Evolutionary conservation across 108 stramenopile genomes (phyloP), one percentile per base, ranked within the genome.

Genomic region (Epithemia pelagica): DNA sequence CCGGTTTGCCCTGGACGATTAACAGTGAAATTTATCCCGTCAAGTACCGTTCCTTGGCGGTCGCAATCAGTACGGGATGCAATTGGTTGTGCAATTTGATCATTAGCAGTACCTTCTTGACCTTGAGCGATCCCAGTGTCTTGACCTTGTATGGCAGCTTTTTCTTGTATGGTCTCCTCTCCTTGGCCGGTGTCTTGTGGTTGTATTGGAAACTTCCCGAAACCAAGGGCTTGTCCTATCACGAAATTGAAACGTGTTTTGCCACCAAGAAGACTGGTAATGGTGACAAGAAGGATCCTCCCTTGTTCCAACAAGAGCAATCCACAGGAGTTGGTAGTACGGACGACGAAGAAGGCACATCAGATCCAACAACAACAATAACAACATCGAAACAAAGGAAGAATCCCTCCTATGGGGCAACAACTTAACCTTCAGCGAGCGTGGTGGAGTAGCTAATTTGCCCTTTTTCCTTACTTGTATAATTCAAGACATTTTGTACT

Each of bases 21-120:
- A 87, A 87, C 64, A 79, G 82, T 23, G 92, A 94, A 74, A 91
- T 94, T 28, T 94, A 85, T 78, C 82, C 88, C 20, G 60, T 77
- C 32, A 68, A 81, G 37, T 74, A 66, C 31, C 84, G 92, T 19
- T 78, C 82, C 24, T 58, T 84, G 33, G 84, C 82, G 26, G 76
- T 82, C 3, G 72, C 80, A 20, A 59, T 82, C 37, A 72, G 81
- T 23, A 89, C 89, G 23, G 71, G 75, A 8, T 74, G 78, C 46
- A 89, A 88, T 70, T 91, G 92, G 90, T 54, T 87, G 27, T 79
- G 79, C 8, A 91, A 91, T 74, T 64, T 88, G 28, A 33, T 86
- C 2, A 73, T 94, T 21, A 76, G 75, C 52, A 72, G 86, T 1
- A 89, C 89, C 2, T 90, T 94, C 66, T 54, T 93, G n/a, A 72